Evolutionary conservation across 768 basidiomycete genomes (phyloP).

Genomic region (Paxillus involutus): DNA sequence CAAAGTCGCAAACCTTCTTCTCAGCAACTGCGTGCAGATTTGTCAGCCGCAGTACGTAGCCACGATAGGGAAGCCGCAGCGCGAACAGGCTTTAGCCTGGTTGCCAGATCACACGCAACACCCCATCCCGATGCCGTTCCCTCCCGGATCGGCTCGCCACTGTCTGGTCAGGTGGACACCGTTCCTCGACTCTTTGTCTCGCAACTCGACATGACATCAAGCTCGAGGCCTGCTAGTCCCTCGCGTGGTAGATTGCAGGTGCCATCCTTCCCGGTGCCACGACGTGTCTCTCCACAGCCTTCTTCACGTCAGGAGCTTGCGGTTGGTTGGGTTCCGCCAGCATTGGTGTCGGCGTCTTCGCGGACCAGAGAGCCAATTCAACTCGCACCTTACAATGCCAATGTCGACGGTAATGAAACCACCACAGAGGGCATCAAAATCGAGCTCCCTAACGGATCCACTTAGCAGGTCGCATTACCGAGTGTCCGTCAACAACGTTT

Average conservation of each 20-base stretch:
- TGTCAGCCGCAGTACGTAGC: constrained; percentile 26
- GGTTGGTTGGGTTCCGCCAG: constrained; percentile 22
- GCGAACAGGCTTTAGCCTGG: constrained; percentile 30
- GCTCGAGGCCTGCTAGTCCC: constrained; percentile 16
- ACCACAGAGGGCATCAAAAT: constrained; percentile 6
- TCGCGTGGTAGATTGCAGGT: constrained; percentile 12
- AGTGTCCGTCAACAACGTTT: constrained; percentile 7
- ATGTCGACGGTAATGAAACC: constrained; percentile 33
- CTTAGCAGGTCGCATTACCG: constrained; percentile 1
- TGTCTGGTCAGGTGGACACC: constrained; percentile 18
- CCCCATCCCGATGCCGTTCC: constrained; percentile 25
- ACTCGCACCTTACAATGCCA: constrained; percentile 19
- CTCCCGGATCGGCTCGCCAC: constrained; percentile 22
- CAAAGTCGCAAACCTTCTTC: constrained; percentile 31
- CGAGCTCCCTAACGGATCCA: constrained; percentile 3
- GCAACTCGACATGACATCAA: constrained; percentile 11
- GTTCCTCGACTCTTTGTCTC: constrained; percentile 20
- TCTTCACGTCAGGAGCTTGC: constrained; percentile 24
- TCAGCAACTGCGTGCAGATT: constrained; percentile 29
- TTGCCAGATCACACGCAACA: constrained; percentile 25
- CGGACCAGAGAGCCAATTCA: constrained; percentile 16
- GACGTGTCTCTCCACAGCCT: constrained; percentile 29
- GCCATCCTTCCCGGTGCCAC: constrained; percentile 15
- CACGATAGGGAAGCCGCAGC: constrained; percentile 26
- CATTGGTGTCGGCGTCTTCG: constrained; percentile 14